A percentile compares a stretch with the other conserved stretches of the same genome.
Evolutionary conservation across 371 early-diverging fungal species (phyloP).

Genomic region (Actinomortierella ambigua): DNA sequence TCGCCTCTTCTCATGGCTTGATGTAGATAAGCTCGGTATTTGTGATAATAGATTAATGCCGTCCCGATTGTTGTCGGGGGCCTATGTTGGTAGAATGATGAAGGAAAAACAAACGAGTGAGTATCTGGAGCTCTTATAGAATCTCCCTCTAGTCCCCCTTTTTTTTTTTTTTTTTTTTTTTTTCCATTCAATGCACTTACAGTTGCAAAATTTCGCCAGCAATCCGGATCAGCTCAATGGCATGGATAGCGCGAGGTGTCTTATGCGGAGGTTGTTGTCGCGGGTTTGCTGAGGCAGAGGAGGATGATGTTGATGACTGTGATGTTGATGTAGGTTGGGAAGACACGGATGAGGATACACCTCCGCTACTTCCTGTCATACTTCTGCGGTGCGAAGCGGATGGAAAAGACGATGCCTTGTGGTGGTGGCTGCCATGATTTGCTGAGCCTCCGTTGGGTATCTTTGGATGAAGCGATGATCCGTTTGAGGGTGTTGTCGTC

Average conservation of each 20-base stretch:
- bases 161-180: too few relatives aligned
- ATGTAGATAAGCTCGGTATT: conserved; percentile 38
- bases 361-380: too few relatives aligned
- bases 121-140: too few relatives aligned
- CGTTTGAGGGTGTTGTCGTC: background rate
- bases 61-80: conserved; percentile 43
- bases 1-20: conserved; percentile 35
- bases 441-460: background rate
- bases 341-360: too few relatives aligned
- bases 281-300: background rate
- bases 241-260: conserved; percentile 36
- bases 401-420: background rate
- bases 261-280: conserved; percentile 5
- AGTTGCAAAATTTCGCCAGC: conserved; percentile 43
- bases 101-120: background rate
- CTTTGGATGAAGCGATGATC: background rate
- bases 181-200: too few relatives aligned
- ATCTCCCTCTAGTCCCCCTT: too few relatives aligned
- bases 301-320: background rate
- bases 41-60: conserved; percentile 38
- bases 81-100: conserved; percentile 7
- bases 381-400: background rate
- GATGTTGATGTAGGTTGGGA: background rate
- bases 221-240: conserved; percentile 43
- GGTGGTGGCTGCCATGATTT: background rate